Evolutionary conservation across 805 yeast species (phyloP).

Genomic region (Brettanomyces sp.): DNA sequence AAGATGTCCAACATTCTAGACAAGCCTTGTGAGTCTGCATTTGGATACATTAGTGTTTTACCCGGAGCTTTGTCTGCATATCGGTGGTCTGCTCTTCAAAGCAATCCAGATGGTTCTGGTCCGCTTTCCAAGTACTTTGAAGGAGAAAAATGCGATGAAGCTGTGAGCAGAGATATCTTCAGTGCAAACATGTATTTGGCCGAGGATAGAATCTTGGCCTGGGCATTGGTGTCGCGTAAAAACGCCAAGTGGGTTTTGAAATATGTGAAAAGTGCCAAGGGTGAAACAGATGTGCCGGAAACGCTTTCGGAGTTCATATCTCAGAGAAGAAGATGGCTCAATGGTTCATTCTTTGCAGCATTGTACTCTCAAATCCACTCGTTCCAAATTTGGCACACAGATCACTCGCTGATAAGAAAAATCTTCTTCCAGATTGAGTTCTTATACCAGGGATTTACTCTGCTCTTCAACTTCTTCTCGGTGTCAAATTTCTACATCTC

Average conservation of each 20-base stretch:
- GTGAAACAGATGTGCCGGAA: slow-evolving; percentile 97
- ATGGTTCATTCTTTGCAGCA: slow-evolving; percentile 97
- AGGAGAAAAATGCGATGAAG: slow-evolving; percentile 51
- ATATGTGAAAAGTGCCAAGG: slow-evolving; percentile 86
- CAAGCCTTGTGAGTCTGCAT: slow-evolving; percentile 85
- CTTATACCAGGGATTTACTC: slow-evolving; percentile 70
- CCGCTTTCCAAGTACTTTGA: slow-evolving; percentile 83
- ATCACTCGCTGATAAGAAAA: slow-evolving; percentile 76
- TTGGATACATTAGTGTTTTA: slow-evolving; percentile 86
- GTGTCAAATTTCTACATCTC: slow-evolving; percentile 87
- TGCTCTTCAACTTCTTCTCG: slow-evolving; percentile 86
- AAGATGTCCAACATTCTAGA: slow-evolving; percentile 95
- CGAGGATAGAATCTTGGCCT: slow-evolving; percentile 91
- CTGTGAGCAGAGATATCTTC: slow-evolving; percentile 56
- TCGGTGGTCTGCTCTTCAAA: slow-evolving; percentile 76
- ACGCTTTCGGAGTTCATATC: slow-evolving; percentile 87
- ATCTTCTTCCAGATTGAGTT: slow-evolving; percentile 79
- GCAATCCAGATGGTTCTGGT: slow-evolving; percentile 86
- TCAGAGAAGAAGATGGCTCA: slow-evolving; percentile 97
- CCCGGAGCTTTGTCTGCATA: slow-evolving; percentile 97
- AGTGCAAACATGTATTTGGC: slow-evolving; percentile 96
- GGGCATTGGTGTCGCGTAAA: slow-evolving; percentile 88
- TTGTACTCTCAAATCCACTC: slow-evolving; percentile 80
- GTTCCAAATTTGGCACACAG: slow-evolving; percentile 80
- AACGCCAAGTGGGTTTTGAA: slow-evolving; percentile 81